Conservation (phyloP, 805 yeast species). For the Metschnikowia aberdeeniae region DNA sequence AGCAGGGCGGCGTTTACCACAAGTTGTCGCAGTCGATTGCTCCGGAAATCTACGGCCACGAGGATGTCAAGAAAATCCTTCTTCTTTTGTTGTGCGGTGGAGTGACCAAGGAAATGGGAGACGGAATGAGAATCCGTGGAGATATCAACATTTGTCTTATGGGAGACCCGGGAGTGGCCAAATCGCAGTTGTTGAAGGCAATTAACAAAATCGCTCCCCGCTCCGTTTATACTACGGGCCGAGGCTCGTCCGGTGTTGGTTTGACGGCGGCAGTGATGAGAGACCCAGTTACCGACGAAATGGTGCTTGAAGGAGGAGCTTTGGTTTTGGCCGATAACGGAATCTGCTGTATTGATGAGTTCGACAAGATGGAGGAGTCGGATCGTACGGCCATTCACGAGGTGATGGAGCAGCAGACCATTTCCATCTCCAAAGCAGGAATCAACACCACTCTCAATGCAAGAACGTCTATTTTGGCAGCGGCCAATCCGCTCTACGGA, state of each 20-base stretch:
- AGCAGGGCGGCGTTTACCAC: conserved; percentile 70
- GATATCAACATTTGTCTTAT: conserved; percentile 91
- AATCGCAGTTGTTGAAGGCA: conserved; percentile 89
- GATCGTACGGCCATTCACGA: conserved; percentile 98
- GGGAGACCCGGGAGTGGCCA: conserved; percentile 99
- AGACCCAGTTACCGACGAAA: conserved; percentile 98
- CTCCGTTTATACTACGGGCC: conserved; percentile 96
- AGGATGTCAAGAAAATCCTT: conserved; percentile 88
- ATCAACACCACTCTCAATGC: conserved; percentile 95
- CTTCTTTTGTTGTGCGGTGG: conserved; percentile 87
- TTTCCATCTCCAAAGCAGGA: conserved; percentile 96
- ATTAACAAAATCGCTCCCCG: conserved; percentile 92
- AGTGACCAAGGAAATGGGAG: conserved; percentile 89
- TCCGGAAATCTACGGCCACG: conserved; percentile 94
- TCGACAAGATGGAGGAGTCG: conserved; percentile 96
- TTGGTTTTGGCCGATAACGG: conserved; percentile 95
- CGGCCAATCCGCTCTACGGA: conserved; percentile 97
- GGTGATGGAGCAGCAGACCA: conserved; percentile 99
- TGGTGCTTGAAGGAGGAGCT: conserved; percentile 98
- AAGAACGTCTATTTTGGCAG: conserved; percentile 90
- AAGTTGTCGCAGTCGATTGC: conserved; percentile 86
- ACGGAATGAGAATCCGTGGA: conserved; percentile 96
- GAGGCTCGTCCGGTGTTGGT: conserved; percentile 99
- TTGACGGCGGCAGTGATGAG: conserved; percentile 98
- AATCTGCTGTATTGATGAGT: conserved; percentile 97